Evolutionary conservation across 2,329 filamentous ascomycete genomes (phyloP).

Genomic region (Aspergillus sp.): DNA sequence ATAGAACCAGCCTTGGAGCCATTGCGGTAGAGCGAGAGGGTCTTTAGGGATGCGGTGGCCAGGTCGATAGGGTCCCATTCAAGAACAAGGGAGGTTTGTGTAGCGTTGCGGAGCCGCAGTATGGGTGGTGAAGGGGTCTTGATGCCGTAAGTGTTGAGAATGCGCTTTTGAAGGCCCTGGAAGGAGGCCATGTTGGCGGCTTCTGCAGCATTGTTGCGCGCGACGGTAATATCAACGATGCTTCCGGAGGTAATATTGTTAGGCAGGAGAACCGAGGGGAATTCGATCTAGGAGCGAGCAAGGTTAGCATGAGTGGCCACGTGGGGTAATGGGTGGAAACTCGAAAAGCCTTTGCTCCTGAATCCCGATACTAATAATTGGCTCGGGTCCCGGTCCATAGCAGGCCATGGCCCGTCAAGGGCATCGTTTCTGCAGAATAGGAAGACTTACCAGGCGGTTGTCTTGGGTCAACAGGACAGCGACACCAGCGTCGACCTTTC

Average conservation of each 20-base stretch:
- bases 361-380: not conserved
- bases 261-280: slow-evolving; percentile 93
- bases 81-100: slow-evolving; percentile 95
- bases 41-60: slow-evolving; percentile 87
- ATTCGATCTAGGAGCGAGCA: slow-evolving; percentile 73
- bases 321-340: slow-evolving; percentile 7
- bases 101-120: slow-evolving; percentile 92
- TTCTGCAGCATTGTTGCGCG: slow-evolving; percentile 81
- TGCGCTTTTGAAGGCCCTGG: slow-evolving; percentile 80
- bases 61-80: slow-evolving; percentile 97
- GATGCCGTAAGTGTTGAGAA: slow-evolving; percentile 82
- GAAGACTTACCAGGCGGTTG: slow-evolving; percentile 77
- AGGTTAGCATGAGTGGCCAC: slow-evolving; percentile 3
- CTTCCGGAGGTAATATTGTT: slow-evolving; percentile 93
- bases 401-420: not conserved
- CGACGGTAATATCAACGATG: slow-evolving; percentile 96
- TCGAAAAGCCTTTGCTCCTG: not conserved
- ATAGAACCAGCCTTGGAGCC: slow-evolving; percentile 96
- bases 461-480: slow-evolving; percentile 95
- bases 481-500: slow-evolving; percentile 98
- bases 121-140: slow-evolving; percentile 72
- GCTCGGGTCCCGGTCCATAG: not conserved
- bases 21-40: slow-evolving; percentile 89
- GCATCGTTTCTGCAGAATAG: slow-evolving; percentile 6
- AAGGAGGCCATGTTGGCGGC: slow-evolving; percentile 72